These are phyloP conservation scores for Pyrenopolyporus hunteri DNA, from an alignment of 495 filamentous ascomycete species.

Conservation along the genomic window DNA sequence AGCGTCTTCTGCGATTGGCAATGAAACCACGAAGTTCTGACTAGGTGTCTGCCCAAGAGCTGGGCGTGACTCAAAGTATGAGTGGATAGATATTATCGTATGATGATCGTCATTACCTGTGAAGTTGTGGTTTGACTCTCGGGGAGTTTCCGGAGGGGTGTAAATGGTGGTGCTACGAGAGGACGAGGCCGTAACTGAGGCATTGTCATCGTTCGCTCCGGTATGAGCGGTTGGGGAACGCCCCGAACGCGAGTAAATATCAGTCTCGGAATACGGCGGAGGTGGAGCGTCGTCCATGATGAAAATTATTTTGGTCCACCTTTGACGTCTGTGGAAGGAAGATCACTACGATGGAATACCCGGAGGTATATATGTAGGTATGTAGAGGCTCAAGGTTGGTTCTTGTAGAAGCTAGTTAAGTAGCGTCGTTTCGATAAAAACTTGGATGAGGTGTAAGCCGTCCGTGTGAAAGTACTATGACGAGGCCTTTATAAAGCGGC, in stretches of 20 bases:
- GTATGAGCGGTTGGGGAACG: constrained; percentile 16
- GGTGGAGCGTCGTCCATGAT: constrained; percentile 49
- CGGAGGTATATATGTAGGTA: too few relatives aligned
- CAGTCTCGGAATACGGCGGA: constrained; percentile 58
- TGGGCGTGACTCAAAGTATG: constrained; percentile 52
- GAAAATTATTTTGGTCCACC: constrained; percentile 6
- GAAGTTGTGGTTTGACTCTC: constrained; percentile 41
- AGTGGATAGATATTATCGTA: constrained; percentile 39
- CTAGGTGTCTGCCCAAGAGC: constrained; percentile 9
- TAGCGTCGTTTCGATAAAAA: background rate
- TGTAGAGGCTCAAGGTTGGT: too few relatives aligned
- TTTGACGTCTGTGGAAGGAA: constrained; percentile 9
- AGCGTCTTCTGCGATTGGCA: constrained; percentile 33
- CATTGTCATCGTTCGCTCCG: constrained; percentile 28
- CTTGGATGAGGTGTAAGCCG: background rate
- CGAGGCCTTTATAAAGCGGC: too few relatives aligned
- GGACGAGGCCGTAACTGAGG: constrained; percentile 42
- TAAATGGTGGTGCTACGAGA: constrained; percentile 50
- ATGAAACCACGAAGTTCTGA: constrained; percentile 26
- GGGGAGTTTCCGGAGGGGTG: constrained; percentile 55
- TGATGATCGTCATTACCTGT: constrained; percentile 36
- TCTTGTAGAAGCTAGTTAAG: background rate
- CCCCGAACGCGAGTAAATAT: constrained; percentile 49
- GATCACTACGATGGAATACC: background rate
- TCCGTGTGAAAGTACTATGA: background rate